Conservation (phyloP, 176 grass and related monocot species). For the Oryza longistaminata region DNA sequence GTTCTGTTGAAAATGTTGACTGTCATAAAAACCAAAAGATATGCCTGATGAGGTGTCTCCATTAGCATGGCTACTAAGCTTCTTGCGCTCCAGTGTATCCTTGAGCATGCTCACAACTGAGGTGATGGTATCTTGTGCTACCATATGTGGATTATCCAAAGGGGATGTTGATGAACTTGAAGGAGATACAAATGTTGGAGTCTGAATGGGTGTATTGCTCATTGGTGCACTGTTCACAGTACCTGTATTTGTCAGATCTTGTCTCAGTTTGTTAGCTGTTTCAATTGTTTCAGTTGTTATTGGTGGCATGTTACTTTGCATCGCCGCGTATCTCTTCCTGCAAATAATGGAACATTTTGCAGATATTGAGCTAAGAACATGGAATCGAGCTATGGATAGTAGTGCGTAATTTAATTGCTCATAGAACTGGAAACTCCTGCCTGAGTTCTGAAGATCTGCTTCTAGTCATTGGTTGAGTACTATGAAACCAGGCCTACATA, state of each 20-base stretch:
- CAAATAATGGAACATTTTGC: constrained; percentile 21
- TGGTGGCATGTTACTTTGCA: constrained; percentile 53
- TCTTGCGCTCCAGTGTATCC: constrained; percentile 68
- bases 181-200: constrained; percentile 60
- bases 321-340: constrained; percentile 70
- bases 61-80: constrained; percentile 34
- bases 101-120: constrained; percentile 79
- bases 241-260: no score
- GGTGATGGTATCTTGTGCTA: constrained; percentile 51
- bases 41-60: constrained; percentile 28
- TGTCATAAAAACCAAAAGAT: constrained; percentile 55
- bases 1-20: constrained; percentile 45
- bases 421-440: constrained; percentile 40
- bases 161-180: constrained; percentile 70
- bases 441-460: constrained; percentile 74
- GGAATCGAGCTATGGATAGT: neutral
- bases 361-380: constrained; percentile 18
- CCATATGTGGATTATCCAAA: constrained; percentile 50
- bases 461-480: constrained; percentile 81
- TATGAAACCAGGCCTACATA: constrained; percentile 71
- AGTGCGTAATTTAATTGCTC: neutral
- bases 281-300: no score
- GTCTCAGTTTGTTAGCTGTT: no score
- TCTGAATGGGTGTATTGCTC: constrained; percentile 41
- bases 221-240: no score